Conservation (phyloP, 805 yeast genomes). For the Zygosaccharomyces bisporus region DNA sequence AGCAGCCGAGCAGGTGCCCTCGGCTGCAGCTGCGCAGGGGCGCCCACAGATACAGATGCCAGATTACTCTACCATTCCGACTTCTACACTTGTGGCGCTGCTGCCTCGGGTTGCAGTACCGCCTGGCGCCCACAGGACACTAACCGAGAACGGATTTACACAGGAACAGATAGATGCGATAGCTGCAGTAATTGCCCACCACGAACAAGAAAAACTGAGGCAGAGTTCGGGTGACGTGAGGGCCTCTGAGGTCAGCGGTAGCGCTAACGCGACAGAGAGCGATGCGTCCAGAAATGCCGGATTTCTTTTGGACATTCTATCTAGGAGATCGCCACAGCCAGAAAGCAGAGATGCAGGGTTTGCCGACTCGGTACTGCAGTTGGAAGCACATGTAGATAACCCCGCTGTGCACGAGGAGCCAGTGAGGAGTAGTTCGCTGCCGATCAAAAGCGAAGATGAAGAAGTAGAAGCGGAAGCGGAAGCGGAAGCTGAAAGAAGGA, state of each 20-base stretch:
- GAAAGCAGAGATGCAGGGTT: not conserved
- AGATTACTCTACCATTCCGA: constrained; percentile 32
- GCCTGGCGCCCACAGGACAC: constrained; percentile 61
- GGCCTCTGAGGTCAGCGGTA: not conserved
- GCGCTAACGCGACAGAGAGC: not conserved
- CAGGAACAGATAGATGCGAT: constrained; percentile 69
- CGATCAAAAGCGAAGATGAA: not conserved
- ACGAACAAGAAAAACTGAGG: constrained; percentile 40
- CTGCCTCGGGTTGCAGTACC: constrained; percentile 68
- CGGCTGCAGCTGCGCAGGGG: not conserved
- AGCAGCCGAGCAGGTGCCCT: not conserved
- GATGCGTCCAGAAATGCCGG: constrained; percentile 10
- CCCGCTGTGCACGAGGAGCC: not conserved
- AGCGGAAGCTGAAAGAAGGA: too few species aligned
- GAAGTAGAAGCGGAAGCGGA: not conserved
- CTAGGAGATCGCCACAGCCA: constrained; percentile 5
- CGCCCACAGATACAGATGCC: constrained; percentile 28
- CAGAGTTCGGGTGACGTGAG: constrained; percentile 37
- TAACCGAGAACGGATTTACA: constrained; percentile 62
- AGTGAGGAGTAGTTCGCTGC: not conserved
- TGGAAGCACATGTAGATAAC: not conserved
- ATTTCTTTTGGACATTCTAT: constrained; percentile 8
- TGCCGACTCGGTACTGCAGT: constrained; percentile 1
- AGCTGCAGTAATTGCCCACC: constrained; percentile 69
- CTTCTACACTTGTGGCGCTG: constrained; percentile 38